Evolutionary conservation across 352 stramenopile species (phyloP), one percentile per base, ranked within the genome.

Genomic region (Globisporangium alternatum): DNA sequence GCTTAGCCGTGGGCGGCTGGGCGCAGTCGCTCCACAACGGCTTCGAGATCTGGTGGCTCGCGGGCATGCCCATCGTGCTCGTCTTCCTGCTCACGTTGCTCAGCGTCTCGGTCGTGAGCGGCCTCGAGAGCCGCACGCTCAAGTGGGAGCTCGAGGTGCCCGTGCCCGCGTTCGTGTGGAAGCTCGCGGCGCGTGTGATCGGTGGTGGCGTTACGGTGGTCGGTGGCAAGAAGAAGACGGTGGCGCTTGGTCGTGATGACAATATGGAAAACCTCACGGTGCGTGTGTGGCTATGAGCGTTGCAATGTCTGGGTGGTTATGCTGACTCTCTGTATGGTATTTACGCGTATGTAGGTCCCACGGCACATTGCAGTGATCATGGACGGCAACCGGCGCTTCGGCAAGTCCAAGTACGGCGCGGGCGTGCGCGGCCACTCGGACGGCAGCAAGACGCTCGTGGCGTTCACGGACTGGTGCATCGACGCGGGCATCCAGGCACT

Each of bases 381-480:
- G 81, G 97, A 99, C 66, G 97, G 97, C 43, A 99, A 99, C 69
- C 89, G 93, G 37, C 90, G 97, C 57, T 98, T 97, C 77, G 95
- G 96, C 4, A 95, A 92, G 62, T 77, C 65, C 19, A 91, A 83
- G 43, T 94, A 95, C 64, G 88, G 88, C 28, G 67, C 76, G 0
- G 79, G 83, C 0, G 72, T 95, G 39, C 75, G 80, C 70, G 97
- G 97, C 52, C 97, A 99, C 71, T 93, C 89, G 69, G 95, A 98
- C 65, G 97, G 97, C 44, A 97, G 92, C 63, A 95, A 90, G 76
- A 98, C 93, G 65, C 80, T 99, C 19, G 92, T 97, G 9, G 81
- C 97, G 45, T 98, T 99, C 74, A 90, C 92, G 30, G 91, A 98
- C 64, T 99, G 97, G 97, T 99, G 97, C 67, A 93, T 98, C n/a